Evolutionary conservation across 2,329 filamentous ascomycete genomes (phyloP).

Genomic region (Trematosphaeria pertusa): DNA sequence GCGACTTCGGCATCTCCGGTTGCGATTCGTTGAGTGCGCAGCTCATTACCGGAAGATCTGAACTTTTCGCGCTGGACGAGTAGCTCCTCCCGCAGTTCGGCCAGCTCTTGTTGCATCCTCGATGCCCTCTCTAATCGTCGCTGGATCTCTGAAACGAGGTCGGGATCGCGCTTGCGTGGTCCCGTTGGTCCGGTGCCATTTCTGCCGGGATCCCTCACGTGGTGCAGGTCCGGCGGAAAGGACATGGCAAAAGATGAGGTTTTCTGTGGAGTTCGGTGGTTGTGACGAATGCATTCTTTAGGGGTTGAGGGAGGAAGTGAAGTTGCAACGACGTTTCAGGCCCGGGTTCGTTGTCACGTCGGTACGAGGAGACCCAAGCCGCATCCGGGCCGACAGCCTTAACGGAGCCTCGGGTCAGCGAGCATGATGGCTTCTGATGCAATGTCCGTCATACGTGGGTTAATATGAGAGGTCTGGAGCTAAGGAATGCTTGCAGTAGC

Average conservation of each 20-base stretch:
- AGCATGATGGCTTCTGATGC: no score
- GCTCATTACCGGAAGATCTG: not conserved
- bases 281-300: not conserved
- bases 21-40: not conserved
- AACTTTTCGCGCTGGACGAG: not conserved
- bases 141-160: not conserved
- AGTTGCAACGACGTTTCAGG: no score
- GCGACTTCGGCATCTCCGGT: not conserved
- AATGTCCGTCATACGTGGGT: not conserved
- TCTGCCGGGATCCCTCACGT: no score
- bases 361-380: no score
- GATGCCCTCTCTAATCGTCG: not conserved
- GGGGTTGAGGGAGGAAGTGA: no score
- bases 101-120: not conserved
- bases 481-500: no score
- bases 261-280: not conserved
- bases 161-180: not conserved
- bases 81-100: not conserved
- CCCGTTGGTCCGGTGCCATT: not conserved
- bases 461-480: not conserved
- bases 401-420: not conserved
- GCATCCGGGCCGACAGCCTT: not conserved
- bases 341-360: no score
- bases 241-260: not conserved
- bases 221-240: no score